phyloP scores from a whole-genome alignment of 164 flowering plant genomes.

The Cinnamomum micranthum region DNA sequence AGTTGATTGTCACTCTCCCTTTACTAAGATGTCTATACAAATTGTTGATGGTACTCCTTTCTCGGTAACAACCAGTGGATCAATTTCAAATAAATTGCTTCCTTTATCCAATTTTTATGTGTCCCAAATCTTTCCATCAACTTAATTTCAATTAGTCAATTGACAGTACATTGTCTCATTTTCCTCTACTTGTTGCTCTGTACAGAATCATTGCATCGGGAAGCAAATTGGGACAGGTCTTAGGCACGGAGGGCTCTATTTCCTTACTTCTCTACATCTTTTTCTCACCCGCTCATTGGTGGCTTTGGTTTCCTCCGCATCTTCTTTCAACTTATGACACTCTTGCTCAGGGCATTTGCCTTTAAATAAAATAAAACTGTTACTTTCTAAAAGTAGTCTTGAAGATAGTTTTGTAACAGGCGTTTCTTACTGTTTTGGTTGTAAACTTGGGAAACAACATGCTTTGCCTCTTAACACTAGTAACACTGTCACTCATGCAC shows the following conservation, averaged over 20 bases:
- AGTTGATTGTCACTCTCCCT: not conserved
- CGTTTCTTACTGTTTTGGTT: not conserved
- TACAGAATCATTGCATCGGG: not conserved
- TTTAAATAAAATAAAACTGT: no score
- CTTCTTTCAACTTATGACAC: not conserved
- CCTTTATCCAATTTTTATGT: not conserved
- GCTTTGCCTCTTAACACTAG: not conserved
- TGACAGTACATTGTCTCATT: not conserved
- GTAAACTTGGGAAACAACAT: not conserved
- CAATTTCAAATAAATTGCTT: not conserved
- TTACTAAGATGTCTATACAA: not conserved
- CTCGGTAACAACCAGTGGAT: not conserved
- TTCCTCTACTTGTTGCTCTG: not conserved
- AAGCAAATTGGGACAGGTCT: not conserved
- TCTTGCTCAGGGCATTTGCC: not conserved
- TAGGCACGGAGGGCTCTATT: not conserved
- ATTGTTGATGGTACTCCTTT: not conserved
- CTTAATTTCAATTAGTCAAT: not conserved
- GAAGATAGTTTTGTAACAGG: not conserved
- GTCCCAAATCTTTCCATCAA: not conserved
- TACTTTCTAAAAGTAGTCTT: not conserved
- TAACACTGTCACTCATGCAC: not conserved
- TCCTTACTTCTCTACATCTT: not conserved
- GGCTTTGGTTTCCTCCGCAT: not conserved
- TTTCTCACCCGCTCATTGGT: not conserved